These are phyloP conservation scores for Panaeolus cyanescens DNA, from an alignment of 768 basidiomycete genomes.

Conservation along the genomic window DNA sequence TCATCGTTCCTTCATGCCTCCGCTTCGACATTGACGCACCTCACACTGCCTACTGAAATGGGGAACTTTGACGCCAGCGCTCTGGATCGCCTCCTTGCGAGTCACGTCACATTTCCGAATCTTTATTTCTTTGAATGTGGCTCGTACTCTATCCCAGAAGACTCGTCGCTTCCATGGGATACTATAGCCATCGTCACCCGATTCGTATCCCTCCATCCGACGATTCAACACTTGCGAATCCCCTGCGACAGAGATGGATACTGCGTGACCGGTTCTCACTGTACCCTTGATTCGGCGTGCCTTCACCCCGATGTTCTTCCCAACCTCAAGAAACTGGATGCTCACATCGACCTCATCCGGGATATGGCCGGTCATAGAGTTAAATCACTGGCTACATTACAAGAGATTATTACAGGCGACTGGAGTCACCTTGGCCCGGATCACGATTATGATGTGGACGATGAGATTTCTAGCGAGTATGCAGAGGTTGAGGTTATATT, in stretches of 20 bases:
- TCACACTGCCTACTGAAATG: neutral
- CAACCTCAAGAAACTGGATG: neutral
- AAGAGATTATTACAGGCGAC: neutral
- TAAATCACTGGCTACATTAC: neutral
- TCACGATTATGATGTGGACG: neutral
- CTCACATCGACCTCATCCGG: neutral
- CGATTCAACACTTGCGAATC: neutral
- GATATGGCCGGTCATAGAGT: neutral
- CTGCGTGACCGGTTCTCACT: too few species aligned
- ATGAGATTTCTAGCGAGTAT: neutral
- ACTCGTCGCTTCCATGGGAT: neutral
- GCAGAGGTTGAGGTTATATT: neutral
- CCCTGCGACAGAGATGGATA: neutral
- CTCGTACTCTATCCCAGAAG: neutral
- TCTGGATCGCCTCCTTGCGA: neutral
- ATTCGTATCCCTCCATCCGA: neutral
- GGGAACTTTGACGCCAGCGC: neutral
- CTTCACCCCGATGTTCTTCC: neutral
- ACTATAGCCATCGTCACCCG: neutral
- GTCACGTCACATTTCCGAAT: neutral
- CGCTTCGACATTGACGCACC: neutral
- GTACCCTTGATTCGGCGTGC: too few species aligned
- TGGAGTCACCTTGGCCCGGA: neutral
- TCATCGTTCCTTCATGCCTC: neutral
- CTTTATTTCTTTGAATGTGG: neutral